Evolutionary conservation across 345 rosid genomes (phyloP).

Genomic region (Eucalyptus marginata): DNA sequence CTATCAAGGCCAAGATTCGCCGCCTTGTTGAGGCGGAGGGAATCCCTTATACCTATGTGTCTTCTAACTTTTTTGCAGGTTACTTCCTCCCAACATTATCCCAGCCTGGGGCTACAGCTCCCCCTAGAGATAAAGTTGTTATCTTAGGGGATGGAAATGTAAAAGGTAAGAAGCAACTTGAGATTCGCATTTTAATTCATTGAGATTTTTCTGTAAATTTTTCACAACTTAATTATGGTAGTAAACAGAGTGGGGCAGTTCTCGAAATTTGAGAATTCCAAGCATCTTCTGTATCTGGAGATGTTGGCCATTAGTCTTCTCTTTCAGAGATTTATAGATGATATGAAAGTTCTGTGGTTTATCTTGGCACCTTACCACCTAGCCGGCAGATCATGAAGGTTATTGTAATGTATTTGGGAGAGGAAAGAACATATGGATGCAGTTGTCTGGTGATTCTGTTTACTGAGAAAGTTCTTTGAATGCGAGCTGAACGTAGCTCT

Average conservation of each 20-base stretch:
- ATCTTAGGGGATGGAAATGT: conserved; percentile 1
- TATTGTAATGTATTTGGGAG: not conserved
- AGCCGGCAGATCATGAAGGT: not conserved
- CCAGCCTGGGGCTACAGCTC: not conserved
- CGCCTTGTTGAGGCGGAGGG: not conserved
- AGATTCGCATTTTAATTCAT: not conserved
- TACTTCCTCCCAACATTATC: not conserved
- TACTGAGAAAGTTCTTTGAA: too few species aligned
- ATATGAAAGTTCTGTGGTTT: not conserved
- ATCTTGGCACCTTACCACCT: not conserved
- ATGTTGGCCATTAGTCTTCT: not conserved
- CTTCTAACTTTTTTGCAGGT: not conserved
- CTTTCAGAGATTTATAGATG: not conserved
- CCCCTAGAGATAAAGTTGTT: not conserved
- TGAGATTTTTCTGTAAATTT: not conserved
- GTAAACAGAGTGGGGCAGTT: not conserved
- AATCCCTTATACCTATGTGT: not conserved
- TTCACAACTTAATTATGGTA: not conserved
- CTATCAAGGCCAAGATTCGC: not conserved
- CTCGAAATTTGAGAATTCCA: not conserved
- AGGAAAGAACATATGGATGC: not conserved
- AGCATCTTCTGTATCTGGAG: not conserved
- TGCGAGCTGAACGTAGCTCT: not conserved
- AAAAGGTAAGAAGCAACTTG: not conserved
- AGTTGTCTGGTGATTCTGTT: not conserved